Conservation (phyloP, 2,329 filamentous ascomycete species). For the Sclerotinia minor region DNA sequence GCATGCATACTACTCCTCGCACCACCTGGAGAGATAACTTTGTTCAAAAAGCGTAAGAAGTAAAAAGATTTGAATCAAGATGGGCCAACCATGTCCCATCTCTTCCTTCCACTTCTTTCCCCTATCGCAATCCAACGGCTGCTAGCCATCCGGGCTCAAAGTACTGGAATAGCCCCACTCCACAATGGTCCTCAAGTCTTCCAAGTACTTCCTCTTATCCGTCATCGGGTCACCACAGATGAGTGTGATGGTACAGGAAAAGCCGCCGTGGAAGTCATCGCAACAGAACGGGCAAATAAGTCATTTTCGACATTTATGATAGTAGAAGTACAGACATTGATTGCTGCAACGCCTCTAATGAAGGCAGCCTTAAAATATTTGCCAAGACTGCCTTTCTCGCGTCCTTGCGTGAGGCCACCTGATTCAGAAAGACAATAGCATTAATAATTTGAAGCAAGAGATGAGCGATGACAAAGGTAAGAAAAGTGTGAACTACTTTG, state of each 20-base stretch:
- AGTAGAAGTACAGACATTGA: not conserved
- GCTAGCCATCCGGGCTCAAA: not conserved
- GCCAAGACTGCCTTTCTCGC: not conserved
- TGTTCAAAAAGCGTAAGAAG: not conserved
- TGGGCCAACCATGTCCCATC: not conserved
- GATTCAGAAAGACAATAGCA: no score
- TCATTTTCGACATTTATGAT: not conserved
- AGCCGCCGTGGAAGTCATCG: not conserved
- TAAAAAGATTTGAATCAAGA: not conserved
- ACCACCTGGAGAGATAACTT: not conserved
- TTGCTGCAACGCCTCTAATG: conserved; percentile 3
- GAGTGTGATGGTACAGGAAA: not conserved
- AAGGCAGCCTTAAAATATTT: conserved; percentile 5
- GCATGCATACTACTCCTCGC: not conserved
- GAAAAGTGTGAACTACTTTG: no score
- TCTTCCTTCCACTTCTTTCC: not conserved
- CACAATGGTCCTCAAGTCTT: conserved; percentile 9
- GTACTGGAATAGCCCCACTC: not conserved
- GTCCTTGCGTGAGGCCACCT: not conserved
- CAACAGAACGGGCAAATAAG: not conserved
- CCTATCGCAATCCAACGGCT: not conserved
- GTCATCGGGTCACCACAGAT: not conserved
- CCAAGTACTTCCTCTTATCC: not conserved
- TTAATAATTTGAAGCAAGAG: no score
- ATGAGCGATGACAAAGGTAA: no score